Conservation (phyloP, 163 green algal genomes). For the Chloromonas sp. region DNA sequence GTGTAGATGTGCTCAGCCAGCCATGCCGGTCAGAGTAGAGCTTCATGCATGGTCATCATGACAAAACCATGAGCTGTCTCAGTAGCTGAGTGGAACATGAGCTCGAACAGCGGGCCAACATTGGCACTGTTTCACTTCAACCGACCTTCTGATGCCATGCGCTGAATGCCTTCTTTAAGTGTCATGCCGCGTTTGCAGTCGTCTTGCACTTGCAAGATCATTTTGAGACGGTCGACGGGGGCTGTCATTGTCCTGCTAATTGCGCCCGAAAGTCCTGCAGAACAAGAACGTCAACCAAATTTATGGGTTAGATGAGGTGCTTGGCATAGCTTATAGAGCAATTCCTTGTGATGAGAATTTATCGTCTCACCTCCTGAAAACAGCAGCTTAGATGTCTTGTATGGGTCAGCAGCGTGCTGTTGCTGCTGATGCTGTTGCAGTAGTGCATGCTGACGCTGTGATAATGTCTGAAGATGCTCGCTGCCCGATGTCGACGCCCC, state of each 20-base stretch:
- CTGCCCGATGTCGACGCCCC: no score
- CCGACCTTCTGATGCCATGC: constrained; percentile 76
- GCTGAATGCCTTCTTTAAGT: constrained; percentile 53
- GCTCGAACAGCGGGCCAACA: no score
- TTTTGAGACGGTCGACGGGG: constrained; percentile 88
- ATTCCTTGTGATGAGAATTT: no score
- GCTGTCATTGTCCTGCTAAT: constrained; percentile 84
- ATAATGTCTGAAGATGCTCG: not conserved
- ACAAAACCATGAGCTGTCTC: no score
- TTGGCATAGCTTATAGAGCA: no score
- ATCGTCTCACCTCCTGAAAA: not conserved
- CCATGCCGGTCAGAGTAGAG: no score
- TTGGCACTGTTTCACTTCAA: no score
- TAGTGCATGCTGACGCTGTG: not conserved
- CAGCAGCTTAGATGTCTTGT: not conserved
- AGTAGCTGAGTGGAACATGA: not conserved
- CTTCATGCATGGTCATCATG: no score
- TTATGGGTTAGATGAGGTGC: no score
- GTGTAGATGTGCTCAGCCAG: no score
- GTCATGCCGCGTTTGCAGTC: constrained; percentile 43
- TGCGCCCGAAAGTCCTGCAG: constrained; percentile 70
- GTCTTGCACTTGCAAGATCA: constrained; percentile 86
- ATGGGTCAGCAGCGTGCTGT: not conserved
- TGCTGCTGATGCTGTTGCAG: not conserved
- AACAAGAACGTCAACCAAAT: no score